Evolutionary conservation across 2,329 filamentous ascomycete species (phyloP), one percentile per base, ranked within the genome.

Genomic region (Claviceps monticola): DNA sequence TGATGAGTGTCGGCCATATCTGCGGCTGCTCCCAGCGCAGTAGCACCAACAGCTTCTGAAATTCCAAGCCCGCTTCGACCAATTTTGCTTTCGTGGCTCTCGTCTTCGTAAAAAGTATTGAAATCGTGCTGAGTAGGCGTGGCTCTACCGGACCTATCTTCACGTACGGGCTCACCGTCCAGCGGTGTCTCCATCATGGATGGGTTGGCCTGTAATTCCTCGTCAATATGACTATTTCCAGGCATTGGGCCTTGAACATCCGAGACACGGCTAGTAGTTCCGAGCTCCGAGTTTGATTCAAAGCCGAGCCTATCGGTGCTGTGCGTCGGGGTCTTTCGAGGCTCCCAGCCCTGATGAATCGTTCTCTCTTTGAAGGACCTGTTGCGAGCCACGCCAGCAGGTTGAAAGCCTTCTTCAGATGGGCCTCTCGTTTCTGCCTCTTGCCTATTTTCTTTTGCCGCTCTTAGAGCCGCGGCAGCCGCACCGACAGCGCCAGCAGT

Each of bases 161-260:
- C 73, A 37, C 58, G 56, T 6, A 54, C 56, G 17, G 56, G 51
- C 29, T 66, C 61, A 2, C 78, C 80, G 49, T 80, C 82, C 48
- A 85, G 77, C 1, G 83, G 83, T 17, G 86, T 88, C 57, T 89
- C 79, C 42, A 94, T 81, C 48, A 90, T 75, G 0, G 90, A 95
- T 2, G 88, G 88, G 62, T 94, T 94, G 17, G 89, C 95, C 46
- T 80, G 83, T 16, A 88, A 76, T 55, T 94, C 88, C 39, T 80
- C 76, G 11, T 76, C 72, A 1, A 69, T 59, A 57, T 87, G 84
- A 4, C 84, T 88, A 60, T 86, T 82, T 61, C 90, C 88, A 0
- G 85, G 87, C 72, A 90, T 79, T 5, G 85, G 84, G 58, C 90
- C 74, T 52, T 82, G 69, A 38, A 78, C 68, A 56, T 83, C 76